A percentile compares a stretch with the other conserved stretches of the same genome.
These are phyloP conservation scores for Ulvella scutata DNA, from an alignment of 139 green algal genomes.

Conservation along the genomic window DNA sequence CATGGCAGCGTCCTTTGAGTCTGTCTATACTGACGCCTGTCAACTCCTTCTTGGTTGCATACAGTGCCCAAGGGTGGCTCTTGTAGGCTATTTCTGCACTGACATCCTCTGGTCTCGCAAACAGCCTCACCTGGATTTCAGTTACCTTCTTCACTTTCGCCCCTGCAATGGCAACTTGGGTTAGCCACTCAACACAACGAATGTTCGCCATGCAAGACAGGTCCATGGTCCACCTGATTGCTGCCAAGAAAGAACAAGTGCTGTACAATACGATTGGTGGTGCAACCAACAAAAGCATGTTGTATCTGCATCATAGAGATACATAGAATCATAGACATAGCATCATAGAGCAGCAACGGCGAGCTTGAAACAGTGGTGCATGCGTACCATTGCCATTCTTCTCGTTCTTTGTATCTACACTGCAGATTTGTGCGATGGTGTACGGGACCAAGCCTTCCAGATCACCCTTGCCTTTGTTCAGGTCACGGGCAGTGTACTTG, in stretches of 20 bases:
- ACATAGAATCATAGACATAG: too few relatives aligned
- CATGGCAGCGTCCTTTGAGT: constrained; percentile 38
- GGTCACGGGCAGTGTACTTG: background rate
- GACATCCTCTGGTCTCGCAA: constrained; percentile 84
- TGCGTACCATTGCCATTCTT: background rate
- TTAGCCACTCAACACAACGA: background rate
- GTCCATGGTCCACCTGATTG: background rate
- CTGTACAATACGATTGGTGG: too few relatives aligned
- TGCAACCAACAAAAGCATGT: too few relatives aligned
- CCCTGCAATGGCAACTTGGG: too few relatives aligned
- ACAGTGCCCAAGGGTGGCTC: constrained; percentile 57
- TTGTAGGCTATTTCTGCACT: constrained; percentile 48
- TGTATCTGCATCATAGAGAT: too few relatives aligned
- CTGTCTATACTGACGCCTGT: constrained; percentile 25
- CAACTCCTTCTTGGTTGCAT: constrained; percentile 32
- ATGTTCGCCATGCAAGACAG: background rate
- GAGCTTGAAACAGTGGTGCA: too few relatives aligned
- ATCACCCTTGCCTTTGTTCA: background rate
- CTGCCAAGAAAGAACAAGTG: too few relatives aligned
- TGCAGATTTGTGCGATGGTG: background rate
- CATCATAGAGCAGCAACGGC: too few relatives aligned
- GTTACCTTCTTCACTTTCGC: background rate
- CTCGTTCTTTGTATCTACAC: background rate
- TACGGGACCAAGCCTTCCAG: background rate
- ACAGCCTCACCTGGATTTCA: constrained; percentile 45